A percentile compares a stretch with the other conserved stretches of the same genome.
Evolutionary conservation across 2,329 filamentous ascomycete genomes (phyloP).

Genomic region (Neoarthrinium moseri): DNA sequence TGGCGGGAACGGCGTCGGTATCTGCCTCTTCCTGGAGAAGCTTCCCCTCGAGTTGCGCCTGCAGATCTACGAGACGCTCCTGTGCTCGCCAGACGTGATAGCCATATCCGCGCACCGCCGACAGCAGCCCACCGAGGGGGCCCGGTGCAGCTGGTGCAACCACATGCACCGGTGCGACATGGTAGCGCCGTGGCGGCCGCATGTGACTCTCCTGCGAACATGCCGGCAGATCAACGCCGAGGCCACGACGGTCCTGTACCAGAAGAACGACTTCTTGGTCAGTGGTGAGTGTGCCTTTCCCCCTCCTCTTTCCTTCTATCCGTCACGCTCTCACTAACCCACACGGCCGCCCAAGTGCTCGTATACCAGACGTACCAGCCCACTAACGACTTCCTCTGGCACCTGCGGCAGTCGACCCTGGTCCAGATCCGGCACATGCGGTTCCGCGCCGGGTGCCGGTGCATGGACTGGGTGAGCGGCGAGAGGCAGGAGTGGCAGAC

Average conservation of each 20-base stretch:
- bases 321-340: too few species aligned
- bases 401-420: conserved; percentile 19
- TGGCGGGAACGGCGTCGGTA: too few species aligned
- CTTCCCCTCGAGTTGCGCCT: conserved; percentile 27
- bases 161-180: background rate
- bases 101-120: conserved; percentile 12
- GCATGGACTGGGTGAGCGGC: conserved; percentile 8
- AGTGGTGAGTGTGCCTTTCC: conserved; percentile 19
- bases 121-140: conserved; percentile 8
- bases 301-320: too few species aligned
- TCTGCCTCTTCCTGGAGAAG: conserved; percentile 18
- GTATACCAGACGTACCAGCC: conserved; percentile 7
- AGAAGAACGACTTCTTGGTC: conserved; percentile 26
- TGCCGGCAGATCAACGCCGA: conserved; percentile 29
- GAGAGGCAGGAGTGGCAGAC: conserved; percentile 10
- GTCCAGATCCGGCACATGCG: conserved; percentile 12
- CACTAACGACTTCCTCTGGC: conserved; percentile 17
- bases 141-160: background rate
- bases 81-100: conserved; percentile 14
- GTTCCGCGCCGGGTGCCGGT: conserved; percentile 18
- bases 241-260: conserved; percentile 27
- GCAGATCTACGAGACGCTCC: conserved; percentile 24
- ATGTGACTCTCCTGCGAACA: conserved; percentile 25
- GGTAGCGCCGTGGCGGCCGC: conserved; percentile 14
- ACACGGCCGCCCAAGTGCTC: too few species aligned